Evolutionary conservation across 2,329 filamentous ascomycete species (phyloP), one percentile per base, ranked within the genome.

Genomic region (Zarea fungicola): DNA sequence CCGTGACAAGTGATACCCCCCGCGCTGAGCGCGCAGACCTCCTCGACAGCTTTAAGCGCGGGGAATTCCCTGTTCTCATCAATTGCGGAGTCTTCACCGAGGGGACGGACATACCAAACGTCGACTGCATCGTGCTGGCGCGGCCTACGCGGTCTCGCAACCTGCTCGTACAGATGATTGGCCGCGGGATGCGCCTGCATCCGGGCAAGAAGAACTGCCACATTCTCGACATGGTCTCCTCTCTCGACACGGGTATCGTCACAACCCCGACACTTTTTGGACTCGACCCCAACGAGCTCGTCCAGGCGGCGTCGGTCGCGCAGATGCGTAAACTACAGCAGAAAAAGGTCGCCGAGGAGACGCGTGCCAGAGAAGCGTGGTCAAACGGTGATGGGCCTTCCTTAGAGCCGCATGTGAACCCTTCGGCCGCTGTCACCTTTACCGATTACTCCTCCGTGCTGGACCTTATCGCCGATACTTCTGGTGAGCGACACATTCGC

Each of bases 71-170:
- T 0, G 89, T 99, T 1, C 76, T 99, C 13, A 71, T 99, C 44
- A 99, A 99, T 63, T 97, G 93, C 61, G 91, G 91, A 8, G 87
- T 99, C 34, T 97, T 96, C 61, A 97, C 92, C 0, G 93, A 99
- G 70, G 93, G 93, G 2, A 99, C 93, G 1, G 93, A 99, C 61
- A 96, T 99, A 26, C 93, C 95, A 6, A 96, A 95, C 63, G 88
- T 99, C 56, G 93, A 99, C 69, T 97, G 93, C 62, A 81, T 99
- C 21, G 63, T 99, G 8, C 76, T 99, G 8, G 90, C 87, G 4
- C 76, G 93, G 21, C 93, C 93, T 0, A 99, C 93, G 1, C 84
- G 85, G 57, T 97, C 93, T 14, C 83, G 87, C n/a, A 97, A 96
- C 58, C 72, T 99, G 3, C 79, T 99, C 1, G 83, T 97, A 1